Percentiles rank a stretch among this genome's conserved stretches.
phyloP scores from a whole-genome alignment of 1,284 basidiomycete species.

The Ganoderma sp. region DNA sequence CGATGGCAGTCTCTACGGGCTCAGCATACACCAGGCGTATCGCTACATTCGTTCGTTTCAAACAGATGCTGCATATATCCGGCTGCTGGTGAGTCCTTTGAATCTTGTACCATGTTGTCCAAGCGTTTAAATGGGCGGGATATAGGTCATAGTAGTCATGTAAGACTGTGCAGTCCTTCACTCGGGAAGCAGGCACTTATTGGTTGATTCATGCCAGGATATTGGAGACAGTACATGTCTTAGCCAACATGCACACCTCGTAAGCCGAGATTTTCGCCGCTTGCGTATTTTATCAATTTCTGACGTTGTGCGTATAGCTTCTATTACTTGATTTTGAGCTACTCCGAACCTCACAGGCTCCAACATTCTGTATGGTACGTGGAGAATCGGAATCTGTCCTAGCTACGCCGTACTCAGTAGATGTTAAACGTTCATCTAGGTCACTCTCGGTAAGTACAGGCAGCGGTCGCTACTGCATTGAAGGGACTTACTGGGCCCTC shows the following conservation, averaged over 20 bases:
- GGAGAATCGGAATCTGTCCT: background rate
- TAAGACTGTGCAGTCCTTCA: background rate
- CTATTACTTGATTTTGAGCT: conserved; percentile 9
- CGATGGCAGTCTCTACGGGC: conserved; percentile 15
- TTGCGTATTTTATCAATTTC: background rate
- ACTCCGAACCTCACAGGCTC: background rate
- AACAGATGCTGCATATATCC: conserved; percentile 15
- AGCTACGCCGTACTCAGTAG: background rate
- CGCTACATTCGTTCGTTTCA: conserved; percentile 22
- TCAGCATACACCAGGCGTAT: conserved; percentile 20
- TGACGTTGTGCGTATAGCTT: background rate
- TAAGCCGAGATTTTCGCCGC: background rate
- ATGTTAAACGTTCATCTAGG: background rate
- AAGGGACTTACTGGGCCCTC: background rate
- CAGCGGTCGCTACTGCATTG: background rate
- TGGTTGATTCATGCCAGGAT: background rate
- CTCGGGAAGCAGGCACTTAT: background rate
- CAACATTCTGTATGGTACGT: conserved; percentile 4
- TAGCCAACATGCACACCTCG: conserved; percentile 10
- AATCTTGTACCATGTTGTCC: background rate
- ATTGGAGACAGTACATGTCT: conserved; percentile 11
- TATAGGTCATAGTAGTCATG: conserved; percentile 12
- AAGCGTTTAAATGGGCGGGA: background rate
- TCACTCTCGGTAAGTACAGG: conserved; percentile 12
- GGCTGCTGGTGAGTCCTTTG: conserved; percentile 12